A percentile compares a stretch with the other conserved stretches of the same genome.
Evolutionary conservation across 2,329 filamentous ascomycete genomes (phyloP).

Genomic region (Talaromyces amestolkiae): DNA sequence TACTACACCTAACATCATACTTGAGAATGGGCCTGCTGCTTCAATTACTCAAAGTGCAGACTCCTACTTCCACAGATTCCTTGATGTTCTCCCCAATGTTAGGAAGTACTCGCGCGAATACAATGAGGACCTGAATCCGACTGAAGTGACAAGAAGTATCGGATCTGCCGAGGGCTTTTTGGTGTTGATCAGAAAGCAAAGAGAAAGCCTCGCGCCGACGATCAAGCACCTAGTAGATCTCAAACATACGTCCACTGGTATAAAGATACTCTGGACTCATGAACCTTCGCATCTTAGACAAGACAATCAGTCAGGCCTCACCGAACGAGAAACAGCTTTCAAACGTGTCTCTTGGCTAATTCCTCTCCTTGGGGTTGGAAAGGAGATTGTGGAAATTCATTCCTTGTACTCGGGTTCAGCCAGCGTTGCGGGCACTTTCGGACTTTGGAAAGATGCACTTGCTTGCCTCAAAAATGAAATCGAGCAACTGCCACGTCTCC

Average conservation of each 20-base stretch:
- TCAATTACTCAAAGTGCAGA: conserved; percentile 52
- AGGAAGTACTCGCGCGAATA: conserved; percentile 69
- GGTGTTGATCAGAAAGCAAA: conserved; percentile 46
- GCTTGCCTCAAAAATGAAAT: conserved; percentile 43
- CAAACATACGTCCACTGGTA: conserved; percentile 30
- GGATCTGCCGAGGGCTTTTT: conserved; percentile 86
- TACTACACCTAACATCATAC: conserved; percentile 44
- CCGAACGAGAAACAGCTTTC: conserved; percentile 25
- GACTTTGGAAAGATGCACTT: conserved; percentile 52
- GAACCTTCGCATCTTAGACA: conserved; percentile 26
- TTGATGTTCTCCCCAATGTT: conserved; percentile 69
- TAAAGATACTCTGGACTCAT: conserved; percentile 35
- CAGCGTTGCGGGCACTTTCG: conserved; percentile 47
- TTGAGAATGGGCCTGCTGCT: conserved; percentile 23
- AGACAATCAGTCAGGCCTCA: conserved; percentile 22
- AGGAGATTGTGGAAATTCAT: conserved; percentile 64
- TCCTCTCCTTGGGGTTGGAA: conserved; percentile 63
- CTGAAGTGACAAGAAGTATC: conserved; percentile 74
- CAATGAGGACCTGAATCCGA: conserved; percentile 77
- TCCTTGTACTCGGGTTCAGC: conserved; percentile 61
- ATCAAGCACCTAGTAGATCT: conserved; percentile 32
- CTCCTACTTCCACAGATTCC: conserved; percentile 73
- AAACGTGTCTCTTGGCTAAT: conserved; percentile 60
- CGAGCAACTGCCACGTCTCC: conserved; percentile 51
- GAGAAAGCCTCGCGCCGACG: conserved; percentile 34